These are phyloP conservation scores for Raffaelea ambrosiae DNA, from an alignment of 2,329 filamentous ascomycete species.

Conservation along the genomic window DNA sequence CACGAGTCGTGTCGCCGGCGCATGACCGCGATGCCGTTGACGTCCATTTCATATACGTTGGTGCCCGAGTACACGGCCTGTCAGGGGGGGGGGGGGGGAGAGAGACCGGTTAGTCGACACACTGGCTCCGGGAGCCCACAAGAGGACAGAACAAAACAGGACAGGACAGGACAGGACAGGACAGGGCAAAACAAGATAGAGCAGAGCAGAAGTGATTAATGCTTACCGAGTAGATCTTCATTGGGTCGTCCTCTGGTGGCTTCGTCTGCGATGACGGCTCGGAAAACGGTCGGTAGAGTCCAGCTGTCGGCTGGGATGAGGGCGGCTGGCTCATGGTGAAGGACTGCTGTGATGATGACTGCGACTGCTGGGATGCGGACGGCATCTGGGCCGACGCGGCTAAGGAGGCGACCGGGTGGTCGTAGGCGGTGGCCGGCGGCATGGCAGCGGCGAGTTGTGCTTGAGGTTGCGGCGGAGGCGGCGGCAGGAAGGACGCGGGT, in stretches of 20 bases:
- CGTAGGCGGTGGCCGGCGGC: slow-evolving; percentile 11
- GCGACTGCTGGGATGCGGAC: slow-evolving; percentile 19
- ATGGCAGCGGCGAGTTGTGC: slow-evolving; percentile 2
- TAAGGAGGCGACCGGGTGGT: slow-evolving; percentile 8
- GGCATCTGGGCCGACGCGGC: slow-evolving; percentile 14
- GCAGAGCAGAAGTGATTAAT: neutral
- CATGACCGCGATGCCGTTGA: slow-evolving; percentile 91
- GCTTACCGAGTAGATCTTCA: slow-evolving; percentile 56
- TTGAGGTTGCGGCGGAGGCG: neutral
- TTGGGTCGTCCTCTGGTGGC: slow-evolving; percentile 30
- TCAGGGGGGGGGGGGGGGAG: too few species aligned
- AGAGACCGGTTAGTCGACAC: neutral
- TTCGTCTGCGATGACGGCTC: slow-evolving; percentile 20
- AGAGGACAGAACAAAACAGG: neutral
- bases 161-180: neutral
- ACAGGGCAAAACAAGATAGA: neutral
- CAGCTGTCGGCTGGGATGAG: slow-evolving; percentile 31
- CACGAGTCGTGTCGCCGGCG: slow-evolving; percentile 89
- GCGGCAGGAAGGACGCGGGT: neutral
- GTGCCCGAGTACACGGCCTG: slow-evolving; percentile 89
- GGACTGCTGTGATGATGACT: slow-evolving; percentile 45
- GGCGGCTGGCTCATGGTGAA: slow-evolving; percentile 49
- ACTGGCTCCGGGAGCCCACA: neutral
- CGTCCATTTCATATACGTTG: slow-evolving; percentile 97
- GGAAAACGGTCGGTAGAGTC: slow-evolving; percentile 30